These are phyloP conservation scores for Diplocarpon mali DNA, from an alignment of 2,329 filamentous ascomycete species.

Conservation along the genomic window DNA sequence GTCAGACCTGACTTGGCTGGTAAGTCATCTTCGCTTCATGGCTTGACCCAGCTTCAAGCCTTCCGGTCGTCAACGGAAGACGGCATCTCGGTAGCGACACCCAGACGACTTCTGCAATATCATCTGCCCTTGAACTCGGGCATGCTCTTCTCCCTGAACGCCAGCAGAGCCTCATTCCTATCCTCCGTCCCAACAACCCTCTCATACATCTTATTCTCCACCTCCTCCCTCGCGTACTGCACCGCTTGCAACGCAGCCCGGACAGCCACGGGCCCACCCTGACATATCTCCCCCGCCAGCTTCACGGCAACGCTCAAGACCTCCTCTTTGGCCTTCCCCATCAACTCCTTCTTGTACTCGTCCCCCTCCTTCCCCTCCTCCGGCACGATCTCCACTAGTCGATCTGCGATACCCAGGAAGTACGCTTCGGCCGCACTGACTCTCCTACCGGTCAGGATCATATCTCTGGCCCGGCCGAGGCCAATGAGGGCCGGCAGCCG, in stretches of 20 bases:
- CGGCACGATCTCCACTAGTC: conserved; percentile 70
- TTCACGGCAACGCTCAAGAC: conserved; percentile 67
- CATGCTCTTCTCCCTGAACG: conserved; percentile 70
- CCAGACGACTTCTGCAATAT: neutral
- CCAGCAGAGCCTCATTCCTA: conserved; percentile 73
- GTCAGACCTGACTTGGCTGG: too few relatives aligned
- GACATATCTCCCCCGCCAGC: conserved; percentile 75
- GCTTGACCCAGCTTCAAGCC: too few relatives aligned
- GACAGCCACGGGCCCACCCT: conserved; percentile 77
- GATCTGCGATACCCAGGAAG: conserved; percentile 79
- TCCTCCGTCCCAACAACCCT: conserved; percentile 76
- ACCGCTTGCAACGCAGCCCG: conserved; percentile 72
- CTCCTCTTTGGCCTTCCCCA: conserved; percentile 49
- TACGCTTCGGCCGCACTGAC: conserved; percentile 79
- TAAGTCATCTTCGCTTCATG: neutral
- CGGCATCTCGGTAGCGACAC: neutral
- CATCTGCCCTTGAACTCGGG: conserved; percentile 49
- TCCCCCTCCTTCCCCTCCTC: conserved; percentile 33
- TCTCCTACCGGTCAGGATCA: conserved; percentile 82
- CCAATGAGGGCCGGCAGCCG: conserved; percentile 77
- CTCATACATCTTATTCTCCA: conserved; percentile 83
- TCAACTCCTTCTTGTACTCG: conserved; percentile 33
- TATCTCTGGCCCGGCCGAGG: conserved; percentile 67
- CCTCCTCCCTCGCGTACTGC: conserved; percentile 55
- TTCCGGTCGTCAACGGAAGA: neutral